Evolutionary conservation across 352 stramenopile genomes (phyloP), one percentile per base, ranked within the genome.

Genomic region (Pythium aquatile): DNA sequence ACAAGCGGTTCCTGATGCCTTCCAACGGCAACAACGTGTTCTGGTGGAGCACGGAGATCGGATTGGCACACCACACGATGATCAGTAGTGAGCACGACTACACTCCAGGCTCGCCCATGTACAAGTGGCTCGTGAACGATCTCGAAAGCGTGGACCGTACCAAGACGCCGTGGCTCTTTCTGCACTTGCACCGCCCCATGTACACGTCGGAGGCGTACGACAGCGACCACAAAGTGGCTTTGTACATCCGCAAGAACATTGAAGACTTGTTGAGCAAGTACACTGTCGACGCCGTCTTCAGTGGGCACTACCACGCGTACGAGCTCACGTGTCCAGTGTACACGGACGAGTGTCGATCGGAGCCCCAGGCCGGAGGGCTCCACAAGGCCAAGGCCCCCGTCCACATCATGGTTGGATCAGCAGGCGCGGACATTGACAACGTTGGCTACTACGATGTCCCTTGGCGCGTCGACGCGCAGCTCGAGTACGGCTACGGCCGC

Each of bases 1-100:
- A 68, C 29, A 78, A 77, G 47, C 73, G 77, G 20, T 91, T 89
- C 77, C 61, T 61, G 53, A 85, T 86, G 73, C 76, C 71, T 1
- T 30, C 56, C 7, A 69, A 68, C 52, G 56, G 61, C 56, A 72
- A 71, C 70, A 39, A 55, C 28, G 68, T 70, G 6, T 74, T 74
- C 40, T 75, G 65, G 58, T 74, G 64, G 48, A 72, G 63, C 55
- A 58, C 63, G 17, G 59, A 74, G 46, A 58, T 69, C 35, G 68
- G 68, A 2, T 28, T 74, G 11, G 54, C 35, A 8, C 68, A 71
- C 58, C 66, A 74, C 51, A 46, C 68, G 14, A 42, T 74, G 20
- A 62, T 72, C 46, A 69, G 60, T 55, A 72, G 61, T 40, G 67
- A 77, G 51, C 70, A 73, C 61, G 54, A 69, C 55, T 74, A 65